Conservation (phyloP, 371 early-diverging fungal species). For the Dinochytrium kinnereticum region DNA sequence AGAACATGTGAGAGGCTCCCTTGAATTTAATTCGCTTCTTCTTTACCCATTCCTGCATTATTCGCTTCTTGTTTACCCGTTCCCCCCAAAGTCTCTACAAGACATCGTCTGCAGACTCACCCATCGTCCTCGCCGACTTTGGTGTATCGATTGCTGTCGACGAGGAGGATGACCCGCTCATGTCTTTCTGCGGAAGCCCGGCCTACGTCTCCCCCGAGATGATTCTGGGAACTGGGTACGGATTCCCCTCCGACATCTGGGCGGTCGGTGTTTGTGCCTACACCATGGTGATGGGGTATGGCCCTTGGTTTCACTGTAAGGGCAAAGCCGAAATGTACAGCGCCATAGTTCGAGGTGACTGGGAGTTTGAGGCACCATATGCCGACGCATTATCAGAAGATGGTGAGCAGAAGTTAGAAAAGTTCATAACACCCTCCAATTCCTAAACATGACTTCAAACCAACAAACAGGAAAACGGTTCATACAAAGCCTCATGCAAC, state of each 20-base stretch:
- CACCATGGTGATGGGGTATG: conserved; percentile 47
- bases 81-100: conserved; percentile 45
- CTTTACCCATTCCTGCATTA: neutral
- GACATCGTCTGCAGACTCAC: conserved; percentile 57
- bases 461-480: conserved; percentile 30
- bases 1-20: conserved; percentile 28
- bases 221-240: conserved; percentile 45
- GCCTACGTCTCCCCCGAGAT: conserved; percentile 55
- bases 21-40: conserved; percentile 17
- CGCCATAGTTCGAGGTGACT: conserved; percentile 33
- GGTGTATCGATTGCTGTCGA: conserved; percentile 73
- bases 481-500: conserved; percentile 28
- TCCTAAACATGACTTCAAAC: too few species aligned
- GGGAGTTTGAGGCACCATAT: conserved; percentile 42
- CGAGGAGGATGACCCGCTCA: conserved; percentile 37
- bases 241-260: conserved; percentile 63
- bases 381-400: conserved; percentile 35
- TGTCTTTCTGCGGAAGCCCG: conserved; percentile 53
- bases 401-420: too few species aligned
- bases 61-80: conserved; percentile 7
- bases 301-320: conserved; percentile 55
- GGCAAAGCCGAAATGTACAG: conserved; percentile 37
- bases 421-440: too few species aligned
- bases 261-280: conserved; percentile 61
- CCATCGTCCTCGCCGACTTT: conserved; percentile 75